Percentiles rank a stretch among this genome's conserved stretches.
These are phyloP conservation scores for Eutrema salsugineum DNA, from an alignment of 441 rosid genomes.

Conservation along the genomic window DNA sequence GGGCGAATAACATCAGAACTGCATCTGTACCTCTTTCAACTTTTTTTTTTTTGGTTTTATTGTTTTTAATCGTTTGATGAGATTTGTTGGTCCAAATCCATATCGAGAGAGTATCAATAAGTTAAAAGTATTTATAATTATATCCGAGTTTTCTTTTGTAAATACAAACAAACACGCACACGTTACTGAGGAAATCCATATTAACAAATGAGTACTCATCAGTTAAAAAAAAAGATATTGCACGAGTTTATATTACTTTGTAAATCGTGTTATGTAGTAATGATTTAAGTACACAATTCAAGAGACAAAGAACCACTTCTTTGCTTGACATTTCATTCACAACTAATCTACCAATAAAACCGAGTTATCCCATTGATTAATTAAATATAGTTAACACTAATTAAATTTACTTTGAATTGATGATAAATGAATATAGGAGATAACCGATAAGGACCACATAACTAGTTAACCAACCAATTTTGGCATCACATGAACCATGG, in stretches of 20 bases:
- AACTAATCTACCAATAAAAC: conserved; percentile 19
- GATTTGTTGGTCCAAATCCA: conserved; percentile 6
- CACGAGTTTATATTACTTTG: neutral
- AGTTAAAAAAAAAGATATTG: neutral
- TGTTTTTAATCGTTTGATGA: neutral
- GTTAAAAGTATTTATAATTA: neutral
- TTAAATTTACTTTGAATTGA: neutral
- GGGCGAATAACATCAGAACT: neutral
- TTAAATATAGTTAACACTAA: neutral
- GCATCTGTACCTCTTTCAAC: neutral
- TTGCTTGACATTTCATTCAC: conserved; percentile 10
- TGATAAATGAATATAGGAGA: neutral
- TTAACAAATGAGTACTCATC: neutral
- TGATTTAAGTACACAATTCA: neutral
- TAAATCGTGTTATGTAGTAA: neutral
- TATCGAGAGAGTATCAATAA: no score
- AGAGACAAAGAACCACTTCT: neutral
- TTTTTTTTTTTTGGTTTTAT: neutral
- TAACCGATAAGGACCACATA: conserved; percentile 9
- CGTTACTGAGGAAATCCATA: neutral
- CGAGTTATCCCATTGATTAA: neutral
- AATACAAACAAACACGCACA: neutral
- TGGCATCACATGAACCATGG: conserved; percentile 15
- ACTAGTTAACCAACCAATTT: conserved; percentile 10
- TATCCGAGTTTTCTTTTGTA: neutral